phyloP scores from a whole-genome alignment of 139 green algal species.

The Picochlorum sp. region DNA sequence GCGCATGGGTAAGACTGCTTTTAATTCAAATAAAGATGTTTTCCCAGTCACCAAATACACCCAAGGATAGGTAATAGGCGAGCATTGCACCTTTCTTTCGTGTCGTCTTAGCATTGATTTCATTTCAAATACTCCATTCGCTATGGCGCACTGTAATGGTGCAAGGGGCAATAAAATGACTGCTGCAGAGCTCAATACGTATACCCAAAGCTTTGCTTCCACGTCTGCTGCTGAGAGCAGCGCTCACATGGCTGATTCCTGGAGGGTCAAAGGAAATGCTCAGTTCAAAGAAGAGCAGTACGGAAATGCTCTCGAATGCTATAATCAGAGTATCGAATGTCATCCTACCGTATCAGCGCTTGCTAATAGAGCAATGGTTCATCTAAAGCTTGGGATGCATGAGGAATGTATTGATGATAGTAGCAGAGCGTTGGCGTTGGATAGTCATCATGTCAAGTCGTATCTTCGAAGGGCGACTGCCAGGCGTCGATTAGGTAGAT shows the following conservation, averaged over 20 bases:
- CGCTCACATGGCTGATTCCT: constrained; percentile 32
- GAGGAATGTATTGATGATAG: constrained; percentile 50
- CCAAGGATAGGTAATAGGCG: no score
- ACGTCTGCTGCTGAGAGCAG: no score
- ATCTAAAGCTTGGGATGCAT: constrained; percentile 44
- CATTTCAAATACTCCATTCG: no score
- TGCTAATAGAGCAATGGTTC: constrained; percentile 62
- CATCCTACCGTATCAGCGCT: constrained; percentile 39
- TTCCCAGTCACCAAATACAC: no score
- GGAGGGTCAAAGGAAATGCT: constrained; percentile 53
- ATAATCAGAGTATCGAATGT: constrained; percentile 38
- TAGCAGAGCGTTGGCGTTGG: constrained; percentile 42
- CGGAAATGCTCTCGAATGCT: constrained; percentile 43
- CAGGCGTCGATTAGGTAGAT: constrained; percentile 29
- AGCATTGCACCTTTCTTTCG: no score
- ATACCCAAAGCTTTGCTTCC: no score
- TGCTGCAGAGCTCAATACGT: no score
- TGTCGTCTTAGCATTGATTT: no score
- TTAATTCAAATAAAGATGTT: no score
- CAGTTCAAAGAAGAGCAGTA: constrained; percentile 52
- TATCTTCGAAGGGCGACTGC: constrained; percentile 44
- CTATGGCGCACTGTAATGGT: no score
- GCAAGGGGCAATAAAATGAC: no score
- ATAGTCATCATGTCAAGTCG: constrained; percentile 58
- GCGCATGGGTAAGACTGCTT: no score